Percentiles rank a stretch among this genome's conserved stretches.
These are phyloP conservation scores for Fusarium subglutinans DNA, from an alignment of 2,329 filamentous ascomycete genomes.

Conservation along the genomic window DNA sequence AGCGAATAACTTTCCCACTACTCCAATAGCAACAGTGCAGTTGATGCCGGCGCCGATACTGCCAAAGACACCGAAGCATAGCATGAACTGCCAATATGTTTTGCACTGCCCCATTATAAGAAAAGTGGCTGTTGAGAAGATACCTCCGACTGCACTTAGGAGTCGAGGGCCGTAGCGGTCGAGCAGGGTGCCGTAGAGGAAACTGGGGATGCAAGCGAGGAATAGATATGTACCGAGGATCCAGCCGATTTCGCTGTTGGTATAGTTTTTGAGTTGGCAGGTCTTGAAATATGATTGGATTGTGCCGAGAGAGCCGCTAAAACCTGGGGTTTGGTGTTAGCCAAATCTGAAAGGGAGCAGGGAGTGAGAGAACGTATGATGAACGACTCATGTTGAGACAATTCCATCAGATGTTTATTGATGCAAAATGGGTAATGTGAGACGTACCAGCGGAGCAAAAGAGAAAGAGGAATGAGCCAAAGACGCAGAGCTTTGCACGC, in stretches of 20 bases:
- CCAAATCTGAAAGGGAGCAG: not conserved
- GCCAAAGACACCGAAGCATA: conserved; percentile 53
- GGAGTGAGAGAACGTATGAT: not conserved
- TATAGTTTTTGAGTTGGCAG: conserved; percentile 53
- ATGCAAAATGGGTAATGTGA: not conserved
- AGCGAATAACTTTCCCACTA: conserved; percentile 40
- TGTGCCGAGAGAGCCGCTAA: conserved; percentile 56
- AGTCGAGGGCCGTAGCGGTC: conserved; percentile 55
- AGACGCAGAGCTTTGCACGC: conserved; percentile 22
- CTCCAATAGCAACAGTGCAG: conserved; percentile 45
- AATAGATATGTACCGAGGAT: conserved; percentile 56
- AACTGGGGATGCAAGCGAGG: conserved; percentile 49
- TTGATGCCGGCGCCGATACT: conserved; percentile 52
- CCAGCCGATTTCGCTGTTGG: conserved; percentile 56
- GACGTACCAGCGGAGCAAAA: not conserved
- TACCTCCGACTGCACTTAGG: conserved; percentile 49
- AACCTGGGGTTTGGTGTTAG: conserved; percentile 42
- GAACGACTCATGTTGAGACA: too few relatives aligned
- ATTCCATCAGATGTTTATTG: too few relatives aligned
- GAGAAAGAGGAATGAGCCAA: conserved; percentile 24
- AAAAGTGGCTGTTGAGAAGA: conserved; percentile 49
- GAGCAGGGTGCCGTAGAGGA: conserved; percentile 57
- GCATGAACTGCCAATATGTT: conserved; percentile 58
- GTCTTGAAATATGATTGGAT: conserved; percentile 55
- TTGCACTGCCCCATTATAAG: conserved; percentile 56